Percentiles rank a stretch among this genome's conserved stretches.
These are phyloP conservation scores for Termitomyces eurrhizus DNA, from an alignment of 768 basidiomycete species.

Conservation along the genomic window DNA sequence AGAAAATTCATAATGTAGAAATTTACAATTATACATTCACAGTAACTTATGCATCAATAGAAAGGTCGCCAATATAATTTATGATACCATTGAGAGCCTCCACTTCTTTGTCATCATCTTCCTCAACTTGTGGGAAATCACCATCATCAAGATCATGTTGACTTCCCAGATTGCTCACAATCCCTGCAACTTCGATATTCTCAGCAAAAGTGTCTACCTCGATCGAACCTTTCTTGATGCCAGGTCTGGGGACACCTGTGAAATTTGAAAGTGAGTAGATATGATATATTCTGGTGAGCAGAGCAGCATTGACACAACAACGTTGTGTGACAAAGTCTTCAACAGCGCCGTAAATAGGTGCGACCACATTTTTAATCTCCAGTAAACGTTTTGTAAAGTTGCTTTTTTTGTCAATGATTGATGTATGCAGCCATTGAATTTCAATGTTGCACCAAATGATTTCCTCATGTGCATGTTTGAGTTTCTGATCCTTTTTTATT, in stretches of 20 bases:
- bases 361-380: background rate
- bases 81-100: no score
- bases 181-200: no score
- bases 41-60: no score
- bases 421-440: conserved; percentile 21
- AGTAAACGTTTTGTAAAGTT: background rate
- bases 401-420: conserved; percentile 17
- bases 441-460: conserved; percentile 15
- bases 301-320: background rate
- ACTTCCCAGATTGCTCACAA: no score
- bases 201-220: no score
- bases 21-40: no score
- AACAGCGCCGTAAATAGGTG: background rate
- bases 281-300: background rate
- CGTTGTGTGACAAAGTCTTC: no score
- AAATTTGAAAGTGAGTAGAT: background rate
- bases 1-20: no score
- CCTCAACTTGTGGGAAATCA: no score
- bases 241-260: background rate
- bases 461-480: background rate
- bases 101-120: no score
- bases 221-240: background rate
- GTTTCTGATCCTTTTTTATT: conserved; percentile 11
- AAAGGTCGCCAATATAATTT: no score
- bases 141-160: no score